Base-by-base conservation (phyloP, 208 protist genomes). In the Polymyxa betae region DNA sequence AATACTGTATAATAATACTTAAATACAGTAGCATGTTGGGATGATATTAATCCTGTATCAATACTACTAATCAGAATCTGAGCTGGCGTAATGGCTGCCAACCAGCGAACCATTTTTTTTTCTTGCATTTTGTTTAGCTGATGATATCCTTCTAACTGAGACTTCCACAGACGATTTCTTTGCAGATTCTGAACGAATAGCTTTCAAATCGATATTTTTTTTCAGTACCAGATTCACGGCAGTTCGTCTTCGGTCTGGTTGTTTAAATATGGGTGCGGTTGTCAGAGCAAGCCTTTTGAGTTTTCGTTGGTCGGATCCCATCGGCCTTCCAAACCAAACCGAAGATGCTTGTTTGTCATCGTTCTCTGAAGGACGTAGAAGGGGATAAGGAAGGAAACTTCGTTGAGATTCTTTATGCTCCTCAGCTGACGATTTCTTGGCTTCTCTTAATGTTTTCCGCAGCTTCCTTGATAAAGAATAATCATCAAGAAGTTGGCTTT, bases 401-500 rank as follows among this genome's bases (percentile, higher is more conserved):
- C 89, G 89, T 1, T 45, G 44, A 38, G 89, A 44, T 64, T 90
- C 89, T 32, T 12, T 38, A 0, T 12, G 60, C 38, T 90, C 89
- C 32, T 90, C 49, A 29, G 38, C n/a, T 10, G 38, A 12, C 10
- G 44, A 44, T 38, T 32, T 29, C 89, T 90, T 90, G 12, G 32
- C 38, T n/a, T 44, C 87, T 0, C 89, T 44, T 89, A 90, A 90
- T 16, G n/a, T 10, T 10, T 44, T 66, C 0, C 89, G 44, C 20
- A 90, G 49, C 38, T 82, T 66, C 45, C 54, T 41, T 35, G 89
- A 89, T 29, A 38, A 29, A 0, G 45, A 32, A 49, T 90, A 90
- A 64, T 90, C 89, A 68, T 90, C 89, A 12, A 88, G 40, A 64
- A 49, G n/a, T 44, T 40, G 60, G 32, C 24, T 35, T 64, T 64